Base-by-base conservation (phyloP, 225 moss, liverwort and hornwort genomes). In the Neckera pumila region DNA sequence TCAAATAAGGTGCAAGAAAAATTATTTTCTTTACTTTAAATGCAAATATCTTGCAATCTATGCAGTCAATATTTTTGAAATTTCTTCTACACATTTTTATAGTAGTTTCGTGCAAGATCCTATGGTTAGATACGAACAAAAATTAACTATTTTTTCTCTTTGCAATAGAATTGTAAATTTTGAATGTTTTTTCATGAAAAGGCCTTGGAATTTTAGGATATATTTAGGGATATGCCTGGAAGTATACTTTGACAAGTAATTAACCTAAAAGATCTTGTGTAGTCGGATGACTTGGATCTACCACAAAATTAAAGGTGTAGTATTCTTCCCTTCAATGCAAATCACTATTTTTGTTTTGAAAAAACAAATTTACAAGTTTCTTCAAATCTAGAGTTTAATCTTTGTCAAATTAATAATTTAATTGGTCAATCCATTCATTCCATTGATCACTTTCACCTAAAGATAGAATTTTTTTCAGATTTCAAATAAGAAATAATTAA, bases 181-280 rank as follows among this genome's bases (percentile, higher is more conserved):
- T 59, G 11, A 59, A 2, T 59, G 25, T 25, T 59, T 10, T 58
- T 59, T 59, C 4, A 59, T 59, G 25, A 59, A 15, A 30, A 27
- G 7, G 7, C 30, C 2, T 15, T 62, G 4, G 27, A 7, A 15
- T 30, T 7, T 30, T 30, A 30, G 4, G 2, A 1, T n/a, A n/a
- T n/a, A n/a, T n/a, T n/a, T n/a, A n/a, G n/a, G n/a, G 4, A n/a
- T 11, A 36, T 66, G n/a, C 12, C 21, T 2, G 0, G 0, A 1
- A 0, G 20, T 36, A 20, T 66, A 36, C 18, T 20, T 0, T 66
- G 4, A 21, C n/a, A 21, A n/a, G 21, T n/a, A 67, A 21, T n/a
- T 67, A n/a, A 66, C 20, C 3, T 67, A n/a, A 21, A 2, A 21
- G 6, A 66, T n/a, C 11, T 66, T 20, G 20, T 19, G 9, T 47